Percentiles rank a stretch among this genome's conserved stretches.
phyloP scores from a whole-genome alignment of 768 basidiomycete species.

The Kwoniella shandongensis region DNA sequence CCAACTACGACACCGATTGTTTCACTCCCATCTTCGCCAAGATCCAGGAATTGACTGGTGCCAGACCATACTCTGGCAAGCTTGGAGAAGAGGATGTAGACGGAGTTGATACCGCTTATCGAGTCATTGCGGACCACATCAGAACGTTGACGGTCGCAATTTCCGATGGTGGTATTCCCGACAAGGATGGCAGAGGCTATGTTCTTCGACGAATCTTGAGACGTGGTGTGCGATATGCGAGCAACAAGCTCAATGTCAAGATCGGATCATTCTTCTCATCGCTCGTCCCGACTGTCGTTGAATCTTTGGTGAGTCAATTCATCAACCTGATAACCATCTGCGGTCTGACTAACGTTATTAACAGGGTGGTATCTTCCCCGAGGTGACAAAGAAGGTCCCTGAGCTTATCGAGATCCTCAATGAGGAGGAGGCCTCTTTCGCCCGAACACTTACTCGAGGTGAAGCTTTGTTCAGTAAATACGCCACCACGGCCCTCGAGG shows the following conservation, averaged over 20 bases:
- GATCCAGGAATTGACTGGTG: slow-evolving; percentile 85
- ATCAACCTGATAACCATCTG: not conserved
- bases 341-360: slow-evolving; percentile 11
- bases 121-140: slow-evolving; percentile 94
- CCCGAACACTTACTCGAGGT: slow-evolving; percentile 93
- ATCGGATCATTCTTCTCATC: slow-evolving; percentile 96
- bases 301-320: slow-evolving; percentile 68
- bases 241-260: slow-evolving; percentile 87
- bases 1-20: slow-evolving; percentile 98
- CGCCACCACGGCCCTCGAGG: slow-evolving; percentile 65
- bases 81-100: slow-evolving; percentile 94
- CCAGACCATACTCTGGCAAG: slow-evolving; percentile 80
- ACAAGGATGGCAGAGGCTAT: slow-evolving; percentile 94
- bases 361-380: slow-evolving; percentile 86
- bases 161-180: slow-evolving; percentile 93
- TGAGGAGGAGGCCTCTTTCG: slow-evolving; percentile 97
- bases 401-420: slow-evolving; percentile 93
- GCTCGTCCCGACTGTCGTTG: slow-evolving; percentile 81
- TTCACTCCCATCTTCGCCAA: slow-evolving; percentile 84
- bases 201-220: slow-evolving; percentile 92
- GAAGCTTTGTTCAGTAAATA: slow-evolving; percentile 94
- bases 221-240: slow-evolving; percentile 89
- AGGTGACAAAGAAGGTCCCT: slow-evolving; percentile 74
- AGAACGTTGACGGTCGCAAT: slow-evolving; percentile 91
- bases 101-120: slow-evolving; percentile 95